phyloP scores from a whole-genome alignment of 495 filamentous ascomycete species.

The Aspergillus nanangensis region DNA sequence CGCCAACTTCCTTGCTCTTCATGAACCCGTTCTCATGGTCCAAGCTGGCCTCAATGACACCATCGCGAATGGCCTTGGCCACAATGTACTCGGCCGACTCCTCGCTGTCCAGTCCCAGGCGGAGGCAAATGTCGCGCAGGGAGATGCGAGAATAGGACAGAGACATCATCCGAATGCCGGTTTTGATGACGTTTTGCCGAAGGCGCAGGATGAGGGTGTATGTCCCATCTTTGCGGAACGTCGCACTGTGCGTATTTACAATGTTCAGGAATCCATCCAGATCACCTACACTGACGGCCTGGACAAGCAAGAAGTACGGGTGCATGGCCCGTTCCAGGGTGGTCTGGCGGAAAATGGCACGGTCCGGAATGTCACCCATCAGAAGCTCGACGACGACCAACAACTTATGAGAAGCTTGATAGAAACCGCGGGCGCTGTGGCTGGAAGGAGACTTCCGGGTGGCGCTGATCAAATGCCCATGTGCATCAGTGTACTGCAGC shows the following conservation, averaged over 20 bases:
- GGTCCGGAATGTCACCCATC: conserved; percentile 98
- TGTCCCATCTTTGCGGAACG: conserved; percentile 88
- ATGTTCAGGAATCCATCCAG: conserved; percentile 84
- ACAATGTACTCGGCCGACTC: conserved; percentile 99
- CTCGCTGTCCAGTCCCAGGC: conserved; percentile 85
- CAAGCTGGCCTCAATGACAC: conserved; percentile 92
- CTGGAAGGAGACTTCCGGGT: conserved; percentile 93
- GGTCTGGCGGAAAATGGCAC: conserved; percentile 84
- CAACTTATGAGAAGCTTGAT: conserved; percentile 91
- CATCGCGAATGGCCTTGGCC: conserved; percentile 95
- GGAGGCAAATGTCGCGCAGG: conserved; percentile 95
- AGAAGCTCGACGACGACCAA: conserved; percentile 91
- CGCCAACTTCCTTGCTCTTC: conserved; percentile 94
- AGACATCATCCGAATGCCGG: conserved; percentile 98
- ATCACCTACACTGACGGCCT: conserved; percentile 92
- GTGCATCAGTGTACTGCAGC: conserved; percentile 93
- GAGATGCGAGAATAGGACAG: conserved; percentile 96
- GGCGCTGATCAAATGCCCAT: conserved; percentile 84
- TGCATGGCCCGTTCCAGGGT: conserved; percentile 79
- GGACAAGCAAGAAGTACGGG: conserved; percentile 88
- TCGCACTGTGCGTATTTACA: conserved; percentile 71
- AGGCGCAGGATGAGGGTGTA: conserved; percentile 93
- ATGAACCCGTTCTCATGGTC: conserved; percentile 95
- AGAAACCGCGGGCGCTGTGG: conserved; percentile 83
- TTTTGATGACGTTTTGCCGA: conserved; percentile 98